Percentiles rank a stretch among this genome's conserved stretches.
Evolutionary conservation across 441 rosid species (phyloP).

Genomic region (Francoa sonchifolia): DNA sequence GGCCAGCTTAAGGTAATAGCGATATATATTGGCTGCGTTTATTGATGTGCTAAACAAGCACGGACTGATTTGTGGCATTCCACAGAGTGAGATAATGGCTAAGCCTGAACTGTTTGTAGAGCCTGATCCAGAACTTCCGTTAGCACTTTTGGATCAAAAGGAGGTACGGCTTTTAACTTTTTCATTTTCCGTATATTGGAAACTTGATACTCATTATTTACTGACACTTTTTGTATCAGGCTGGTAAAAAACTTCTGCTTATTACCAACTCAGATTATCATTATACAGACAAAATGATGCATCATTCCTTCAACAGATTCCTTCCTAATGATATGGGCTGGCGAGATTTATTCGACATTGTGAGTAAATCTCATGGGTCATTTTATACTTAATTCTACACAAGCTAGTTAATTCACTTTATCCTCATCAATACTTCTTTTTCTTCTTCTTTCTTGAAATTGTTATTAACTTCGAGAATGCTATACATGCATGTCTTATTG

Average conservation of each 20-base stretch:
- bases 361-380: slow-evolving; percentile 18
- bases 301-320: slow-evolving; percentile 78
- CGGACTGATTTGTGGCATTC: slow-evolving; percentile 11
- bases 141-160: slow-evolving; percentile 87
- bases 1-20: slow-evolving; percentile 82
- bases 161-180: slow-evolving; percentile 41
- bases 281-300: slow-evolving; percentile 95
- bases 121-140: slow-evolving; percentile 90
- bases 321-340: slow-evolving; percentile 90
- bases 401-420: not conserved
- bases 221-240: slow-evolving; percentile 34
- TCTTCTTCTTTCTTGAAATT: not conserved
- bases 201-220: slow-evolving; percentile 11
- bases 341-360: slow-evolving; percentile 91
- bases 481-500: slow-evolving; percentile 4
- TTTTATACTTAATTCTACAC: slow-evolving; percentile 3
- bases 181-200: slow-evolving; percentile 4
- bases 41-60: slow-evolving; percentile 7
- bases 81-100: slow-evolving; percentile 92
- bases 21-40: too few relatives aligned
- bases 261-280: slow-evolving; percentile 94
- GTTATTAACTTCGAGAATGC: slow-evolving; percentile 1
- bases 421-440: not conserved
- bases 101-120: slow-evolving; percentile 92
- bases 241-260: slow-evolving; percentile 89